A percentile compares a stretch with the other conserved stretches of the same genome.
phyloP scores from a whole-genome alignment of 352 stramenopile species.

The Phytophthora fragariae region DNA sequence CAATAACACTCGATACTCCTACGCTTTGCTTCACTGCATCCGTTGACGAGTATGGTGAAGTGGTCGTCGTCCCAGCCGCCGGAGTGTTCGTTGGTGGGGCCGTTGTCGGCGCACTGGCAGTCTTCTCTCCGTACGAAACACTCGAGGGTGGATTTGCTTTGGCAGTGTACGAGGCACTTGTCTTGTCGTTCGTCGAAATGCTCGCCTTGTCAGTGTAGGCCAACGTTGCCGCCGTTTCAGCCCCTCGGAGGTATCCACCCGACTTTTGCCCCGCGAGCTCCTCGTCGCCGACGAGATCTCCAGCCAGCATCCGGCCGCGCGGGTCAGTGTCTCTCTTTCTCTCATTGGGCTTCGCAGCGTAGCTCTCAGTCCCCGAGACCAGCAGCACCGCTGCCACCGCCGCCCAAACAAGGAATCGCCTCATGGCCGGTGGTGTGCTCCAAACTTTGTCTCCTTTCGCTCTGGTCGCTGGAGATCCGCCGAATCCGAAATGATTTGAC shows the following conservation, averaged over 20 bases:
- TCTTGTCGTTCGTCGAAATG: background rate
- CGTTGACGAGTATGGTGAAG: background rate
- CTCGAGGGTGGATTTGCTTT: background rate
- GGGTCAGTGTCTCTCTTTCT: background rate
- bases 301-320: background rate
- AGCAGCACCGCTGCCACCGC: conserved; percentile 5
- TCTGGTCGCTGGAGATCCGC: background rate
- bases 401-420: conserved; percentile 17
- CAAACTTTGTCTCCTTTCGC: background rate
- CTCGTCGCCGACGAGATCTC: background rate
- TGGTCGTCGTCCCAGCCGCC: background rate
- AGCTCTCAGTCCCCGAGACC: conserved; percentile 8
- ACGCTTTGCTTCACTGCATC: background rate
- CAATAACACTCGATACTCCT: background rate
- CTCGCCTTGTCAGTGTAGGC: conserved; percentile 3
- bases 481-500: conserved; percentile 20
- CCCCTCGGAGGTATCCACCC: conserved; percentile 8
- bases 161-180: background rate
- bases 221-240: background rate
- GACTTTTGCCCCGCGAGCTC: background rate
- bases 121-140: background rate
- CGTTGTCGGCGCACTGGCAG: background rate
- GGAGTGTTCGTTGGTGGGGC: background rate
- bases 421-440: conserved; percentile 13
- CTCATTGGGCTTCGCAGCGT: conserved; percentile 4